Percentiles rank a stretch among this genome's conserved stretches.
Conservation (phyloP, 257 asterid species). For the Nicotiana paniculata region DNA sequence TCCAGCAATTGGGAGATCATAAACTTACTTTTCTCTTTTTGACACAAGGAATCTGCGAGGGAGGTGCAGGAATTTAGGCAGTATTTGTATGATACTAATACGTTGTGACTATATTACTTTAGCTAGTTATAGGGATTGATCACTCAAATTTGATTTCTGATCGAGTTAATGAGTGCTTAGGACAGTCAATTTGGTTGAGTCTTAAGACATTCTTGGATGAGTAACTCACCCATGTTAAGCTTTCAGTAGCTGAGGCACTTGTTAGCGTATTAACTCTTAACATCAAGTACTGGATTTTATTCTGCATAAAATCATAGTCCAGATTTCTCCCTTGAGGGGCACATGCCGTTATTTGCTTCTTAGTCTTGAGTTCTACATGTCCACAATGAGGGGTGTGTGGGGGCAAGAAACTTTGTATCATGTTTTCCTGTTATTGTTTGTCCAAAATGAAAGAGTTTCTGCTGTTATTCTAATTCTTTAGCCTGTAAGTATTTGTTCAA, state of each 20-base stretch:
- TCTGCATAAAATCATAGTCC: neutral
- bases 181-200: constrained; percentile 4
- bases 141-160: constrained; percentile 9
- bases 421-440: too few species aligned
- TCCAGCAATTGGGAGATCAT: neutral
- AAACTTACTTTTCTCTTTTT: neutral
- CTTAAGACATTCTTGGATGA: neutral
- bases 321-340: neutral
- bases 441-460: too few species aligned
- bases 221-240: neutral
- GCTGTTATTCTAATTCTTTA: neutral
- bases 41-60: neutral
- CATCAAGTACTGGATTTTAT: neutral
- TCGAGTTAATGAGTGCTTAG: constrained; percentile 12
- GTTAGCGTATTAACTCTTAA: neutral
- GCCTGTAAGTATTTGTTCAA: neutral
- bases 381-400: too few species aligned
- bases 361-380: too few species aligned
- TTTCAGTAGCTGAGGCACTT: constrained; percentile 4
- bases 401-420: too few species aligned
- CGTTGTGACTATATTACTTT: neutral
- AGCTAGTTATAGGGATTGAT: constrained; percentile 6
- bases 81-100: neutral
- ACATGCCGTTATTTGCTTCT: neutral
- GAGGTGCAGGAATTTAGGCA: neutral